Evolutionary conservation across 768 basidiomycete genomes (phyloP).

Genomic region (Omphalotus guepiniiformis): DNA sequence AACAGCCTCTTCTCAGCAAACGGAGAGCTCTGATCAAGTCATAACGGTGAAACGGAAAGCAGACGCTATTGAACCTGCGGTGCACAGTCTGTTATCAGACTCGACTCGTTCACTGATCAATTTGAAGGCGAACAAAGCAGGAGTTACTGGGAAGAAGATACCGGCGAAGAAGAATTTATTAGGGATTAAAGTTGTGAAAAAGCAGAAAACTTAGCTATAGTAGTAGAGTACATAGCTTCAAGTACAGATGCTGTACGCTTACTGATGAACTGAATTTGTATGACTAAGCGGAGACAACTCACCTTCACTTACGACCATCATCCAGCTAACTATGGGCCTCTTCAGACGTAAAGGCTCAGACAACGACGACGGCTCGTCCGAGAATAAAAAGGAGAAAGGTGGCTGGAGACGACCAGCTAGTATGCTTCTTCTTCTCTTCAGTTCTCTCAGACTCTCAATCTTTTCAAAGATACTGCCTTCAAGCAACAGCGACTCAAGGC

Average conservation of each 20-base stretch:
- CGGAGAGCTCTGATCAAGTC: constrained; percentile 13
- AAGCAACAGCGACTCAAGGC: constrained; percentile 99
- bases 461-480: constrained; percentile 84
- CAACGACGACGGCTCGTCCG: constrained; percentile 18
- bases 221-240: no score
- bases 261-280: no score
- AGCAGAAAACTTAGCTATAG: background rate
- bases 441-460: constrained; percentile 15
- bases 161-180: constrained; percentile 40
- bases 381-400: constrained; percentile 77
- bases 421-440: constrained; percentile 31
- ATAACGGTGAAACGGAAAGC: constrained; percentile 61
- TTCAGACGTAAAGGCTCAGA: constrained; percentile 5
- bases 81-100: constrained; percentile 45
- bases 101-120: constrained; percentile 33
- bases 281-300: no score
- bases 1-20: background rate
- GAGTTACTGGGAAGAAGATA: constrained; percentile 16
- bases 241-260: no score
- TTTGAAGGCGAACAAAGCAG: constrained; percentile 33
- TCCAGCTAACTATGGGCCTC: constrained; percentile 10
- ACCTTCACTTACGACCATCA: no score
- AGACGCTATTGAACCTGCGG: constrained; percentile 51
- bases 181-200: constrained; percentile 50
- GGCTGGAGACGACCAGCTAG: constrained; percentile 85